Evolutionary conservation across 768 basidiomycete genomes (phyloP).

Genomic region (Mycena galericulata): DNA sequence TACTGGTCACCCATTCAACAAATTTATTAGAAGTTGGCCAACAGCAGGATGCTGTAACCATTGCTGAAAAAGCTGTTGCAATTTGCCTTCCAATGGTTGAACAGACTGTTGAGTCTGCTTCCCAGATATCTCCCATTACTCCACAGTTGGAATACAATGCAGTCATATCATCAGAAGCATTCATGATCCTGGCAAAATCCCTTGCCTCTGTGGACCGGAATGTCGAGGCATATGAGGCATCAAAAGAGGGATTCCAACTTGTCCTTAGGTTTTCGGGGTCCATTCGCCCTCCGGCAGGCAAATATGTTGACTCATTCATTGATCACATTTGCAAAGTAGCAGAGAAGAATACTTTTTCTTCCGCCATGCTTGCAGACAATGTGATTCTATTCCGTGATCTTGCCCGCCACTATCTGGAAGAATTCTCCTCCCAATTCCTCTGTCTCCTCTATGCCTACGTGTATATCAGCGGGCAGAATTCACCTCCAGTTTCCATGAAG

Average conservation of each 20-base stretch:
- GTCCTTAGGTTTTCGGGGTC: neutral
- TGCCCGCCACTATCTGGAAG: neutral
- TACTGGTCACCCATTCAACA: neutral
- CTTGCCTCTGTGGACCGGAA: neutral
- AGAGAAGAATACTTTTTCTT: neutral
- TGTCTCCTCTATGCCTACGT: neutral
- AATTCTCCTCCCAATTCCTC: slow-evolving; percentile 2
- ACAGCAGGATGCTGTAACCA: neutral
- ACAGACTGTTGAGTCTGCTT: neutral
- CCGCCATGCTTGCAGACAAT: neutral
- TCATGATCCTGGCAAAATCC: neutral
- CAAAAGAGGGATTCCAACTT: neutral
- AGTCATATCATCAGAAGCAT: neutral
- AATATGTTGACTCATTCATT: neutral
- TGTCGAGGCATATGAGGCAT: neutral
- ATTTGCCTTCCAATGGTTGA: neutral
- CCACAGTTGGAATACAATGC: neutral
- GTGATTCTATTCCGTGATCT: slow-evolving; percentile 10
- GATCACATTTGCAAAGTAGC: slow-evolving; percentile 13
- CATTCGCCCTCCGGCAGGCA: neutral
- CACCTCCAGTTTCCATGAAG: neutral
- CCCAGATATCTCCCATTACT: neutral
- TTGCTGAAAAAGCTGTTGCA: neutral
- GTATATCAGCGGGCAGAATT: neutral
- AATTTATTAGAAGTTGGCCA: neutral